Evolutionary conservation across 306 rosid species (phyloP), one percentile per base, ranked within the genome.

Genomic region (Fragaria iinumae): DNA sequence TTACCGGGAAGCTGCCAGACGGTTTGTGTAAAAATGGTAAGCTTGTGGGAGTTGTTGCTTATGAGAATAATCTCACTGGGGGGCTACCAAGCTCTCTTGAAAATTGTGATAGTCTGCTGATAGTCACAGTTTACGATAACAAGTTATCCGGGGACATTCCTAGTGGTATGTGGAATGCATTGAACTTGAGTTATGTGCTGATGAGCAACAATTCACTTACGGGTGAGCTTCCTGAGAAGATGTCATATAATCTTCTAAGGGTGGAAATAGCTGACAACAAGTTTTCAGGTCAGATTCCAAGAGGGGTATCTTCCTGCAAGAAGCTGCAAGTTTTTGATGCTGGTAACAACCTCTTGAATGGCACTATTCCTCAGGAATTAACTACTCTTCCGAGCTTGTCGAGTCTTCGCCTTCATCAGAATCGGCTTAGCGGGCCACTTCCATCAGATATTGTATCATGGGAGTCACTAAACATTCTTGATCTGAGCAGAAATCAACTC

Each of bases 21-120:
- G 76, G 84, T 25, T 79, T 91, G 75, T 91, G 98, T 75, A 60
- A 75, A 45, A 18, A 76, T 18, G 86, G 88, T 41, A 53, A 71
- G 80, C 80, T 93, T 45, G 7, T 9, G 6, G 83, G 82, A n/a
- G 8, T 93, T 56, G 68, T 82, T 38, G 83, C 74, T 41, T 74
- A 53, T 50, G 82, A 83, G 41, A 93, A 93, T 71, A 21, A 75
- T 53, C 82, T 93, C 11, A 84, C 64, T 44, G 90, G 98, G 1
- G 87, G 86, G 72, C 64, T 93, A 66, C 96, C 98, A 7, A 75
- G 85, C 68, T 84, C 89, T 13, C 88, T 93, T 11, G 90, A 87
- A 67, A 91, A 73, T 47, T 93, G 98, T 60, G 75, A 59, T 9
- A 74, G 80, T 73, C 69, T 91, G 69, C 0, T 4, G 1, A 39